Conservation (phyloP, 257 asterid genomes). For the Salvia splendens region DNA sequence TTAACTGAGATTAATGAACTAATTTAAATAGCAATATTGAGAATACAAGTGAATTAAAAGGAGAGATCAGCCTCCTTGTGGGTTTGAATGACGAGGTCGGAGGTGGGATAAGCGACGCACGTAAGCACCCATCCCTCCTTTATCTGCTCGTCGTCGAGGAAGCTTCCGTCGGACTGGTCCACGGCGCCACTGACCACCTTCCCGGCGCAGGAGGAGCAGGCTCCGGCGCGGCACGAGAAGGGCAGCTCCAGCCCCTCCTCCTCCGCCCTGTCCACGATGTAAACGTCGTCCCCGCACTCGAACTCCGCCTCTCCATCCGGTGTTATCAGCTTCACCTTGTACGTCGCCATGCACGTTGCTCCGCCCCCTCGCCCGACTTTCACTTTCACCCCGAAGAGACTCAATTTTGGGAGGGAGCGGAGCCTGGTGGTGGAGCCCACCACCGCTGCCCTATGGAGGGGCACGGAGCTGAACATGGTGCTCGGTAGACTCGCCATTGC, state of each 20-base stretch:
- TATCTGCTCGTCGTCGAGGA: slow-evolving; percentile 74
- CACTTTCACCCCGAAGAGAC: slow-evolving; percentile 39
- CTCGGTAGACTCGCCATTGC: slow-evolving; percentile 58
- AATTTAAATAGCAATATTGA: too few species aligned
- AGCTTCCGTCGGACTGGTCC: slow-evolving; percentile 74
- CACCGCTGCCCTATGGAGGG: slow-evolving; percentile 45
- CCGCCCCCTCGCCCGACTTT: slow-evolving; percentile 31
- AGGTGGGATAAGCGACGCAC: slow-evolving; percentile 60
- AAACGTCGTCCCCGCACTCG: slow-evolving; percentile 45
- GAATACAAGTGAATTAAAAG: too few species aligned
- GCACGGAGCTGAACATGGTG: slow-evolving; percentile 58
- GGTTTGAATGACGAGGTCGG: slow-evolving; percentile 59
- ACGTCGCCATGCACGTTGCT: slow-evolving; percentile 58
- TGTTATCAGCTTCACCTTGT: slow-evolving; percentile 67
- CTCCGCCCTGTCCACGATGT: slow-evolving; percentile 81
- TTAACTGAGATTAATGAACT: too few species aligned
- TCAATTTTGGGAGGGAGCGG: slow-evolving; percentile 43
- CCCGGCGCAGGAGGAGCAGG: slow-evolving; percentile 89
- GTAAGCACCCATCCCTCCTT: slow-evolving; percentile 65
- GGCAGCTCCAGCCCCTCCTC: slow-evolving; percentile 65
- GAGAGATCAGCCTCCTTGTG: slow-evolving; percentile 59
- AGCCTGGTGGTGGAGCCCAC: slow-evolving; percentile 33
- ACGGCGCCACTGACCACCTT: slow-evolving; percentile 53
- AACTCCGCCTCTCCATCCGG: slow-evolving; percentile 49
- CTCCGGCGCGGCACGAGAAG: slow-evolving; percentile 86